Conservation (phyloP, 1,284 basidiomycete genomes). For the Ustanciosporium gigantosporum region DNA sequence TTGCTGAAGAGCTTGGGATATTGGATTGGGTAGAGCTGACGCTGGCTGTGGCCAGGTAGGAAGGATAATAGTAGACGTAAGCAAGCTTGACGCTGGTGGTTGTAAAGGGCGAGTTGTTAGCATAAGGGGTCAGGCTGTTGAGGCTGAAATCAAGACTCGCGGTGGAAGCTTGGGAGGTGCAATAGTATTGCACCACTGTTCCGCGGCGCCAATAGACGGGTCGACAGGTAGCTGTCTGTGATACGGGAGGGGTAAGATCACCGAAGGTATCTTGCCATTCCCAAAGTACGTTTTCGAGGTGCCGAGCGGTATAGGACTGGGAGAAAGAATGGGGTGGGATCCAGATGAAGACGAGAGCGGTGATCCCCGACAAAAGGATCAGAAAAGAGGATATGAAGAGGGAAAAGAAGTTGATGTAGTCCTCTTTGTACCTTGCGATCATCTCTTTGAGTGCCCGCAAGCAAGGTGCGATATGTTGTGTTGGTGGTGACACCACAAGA, state of each 20-base stretch:
- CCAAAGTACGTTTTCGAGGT: background rate
- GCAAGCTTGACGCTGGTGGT: no score
- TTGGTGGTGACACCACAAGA: no score
- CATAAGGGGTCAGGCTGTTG: no score
- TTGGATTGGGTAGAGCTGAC: no score
- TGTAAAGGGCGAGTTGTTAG: background rate
- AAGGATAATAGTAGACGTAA: no score
- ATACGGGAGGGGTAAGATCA: background rate
- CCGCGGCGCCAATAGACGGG: background rate
- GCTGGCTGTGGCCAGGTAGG: no score
- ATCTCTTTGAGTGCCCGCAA: no score
- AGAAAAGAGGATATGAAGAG: background rate
- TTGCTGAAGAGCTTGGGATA: no score
- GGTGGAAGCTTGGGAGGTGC: background rate
- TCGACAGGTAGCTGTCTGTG: background rate
- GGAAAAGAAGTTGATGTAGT: background rate
- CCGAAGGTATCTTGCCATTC: background rate
- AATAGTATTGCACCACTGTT: background rate
- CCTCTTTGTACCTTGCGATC: no score
- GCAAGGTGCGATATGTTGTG: no score
- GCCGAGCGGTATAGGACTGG: background rate
- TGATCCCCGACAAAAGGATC: background rate
- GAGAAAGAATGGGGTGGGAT: background rate
- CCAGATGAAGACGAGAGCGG: background rate
- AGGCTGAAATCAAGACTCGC: background rate